Base-by-base conservation (phyloP, 768 basidiomycete genomes). In the Lentinula raphanica region DNA sequence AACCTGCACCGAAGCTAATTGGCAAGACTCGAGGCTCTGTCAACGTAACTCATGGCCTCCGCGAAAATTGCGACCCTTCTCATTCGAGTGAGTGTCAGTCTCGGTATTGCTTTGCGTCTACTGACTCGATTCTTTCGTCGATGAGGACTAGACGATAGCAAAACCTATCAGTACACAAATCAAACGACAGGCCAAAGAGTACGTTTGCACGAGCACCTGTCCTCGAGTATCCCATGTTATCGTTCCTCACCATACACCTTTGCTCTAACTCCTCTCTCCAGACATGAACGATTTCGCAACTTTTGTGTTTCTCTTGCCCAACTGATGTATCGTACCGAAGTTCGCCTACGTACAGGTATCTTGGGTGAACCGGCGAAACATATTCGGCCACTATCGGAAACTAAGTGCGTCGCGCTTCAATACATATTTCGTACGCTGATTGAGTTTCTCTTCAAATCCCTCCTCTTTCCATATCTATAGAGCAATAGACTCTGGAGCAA, bases 401-500 rank as follows among this genome's bases (percentile, higher is more conserved):
- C 83, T 27, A 80, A 80, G 88, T 90, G 59, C 60, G 82, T 71
- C 31, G 51, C 32, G 13, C 32, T 7, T 8, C 9, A 35, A 1
- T 13, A 8, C 32, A 35, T 35, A 7, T 44, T 19, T 3, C 11
- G 40, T 35, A 21, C 49, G 3, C 48, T 28, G 4, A 55, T 39
- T 39, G 19, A 49, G 29, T 12, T 21, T 21, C 39, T 32, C 39
- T 50, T 15, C 44, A 21, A 35, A 35, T 8, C 32, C 13, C 32
- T 35, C 32, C 32, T 2, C 13, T 8, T 35, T 13, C 32, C 31
- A 50, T 39, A 3, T 39, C 4, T 21, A 25, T 61, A 91, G 90
- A 59, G 92, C 92, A 0, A 88, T 94, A 59, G 90, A 92, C 59
- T 92, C 88, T 63, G 92, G 92, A 21, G 89, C 92, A 15, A 94